Evolutionary conservation across 768 basidiomycete genomes (phyloP).

Genomic region (Suillus clintonianus): DNA sequence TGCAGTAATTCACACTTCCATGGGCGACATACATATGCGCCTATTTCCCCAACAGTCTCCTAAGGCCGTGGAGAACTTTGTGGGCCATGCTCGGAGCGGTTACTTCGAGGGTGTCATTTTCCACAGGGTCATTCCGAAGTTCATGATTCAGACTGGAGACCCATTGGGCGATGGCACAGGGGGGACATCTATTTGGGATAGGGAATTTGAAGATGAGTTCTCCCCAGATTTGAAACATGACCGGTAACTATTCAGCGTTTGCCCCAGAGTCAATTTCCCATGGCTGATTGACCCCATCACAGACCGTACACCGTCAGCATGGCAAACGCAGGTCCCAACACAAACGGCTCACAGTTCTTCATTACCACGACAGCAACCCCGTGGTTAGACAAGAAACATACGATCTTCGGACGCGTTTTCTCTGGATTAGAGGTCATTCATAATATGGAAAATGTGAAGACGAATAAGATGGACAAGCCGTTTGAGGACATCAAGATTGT

Average conservation of each 20-base stretch:
- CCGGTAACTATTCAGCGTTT: constrained; percentile 48
- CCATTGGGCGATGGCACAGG: constrained; percentile 95
- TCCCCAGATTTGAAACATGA: constrained; percentile 88
- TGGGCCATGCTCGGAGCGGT: constrained; percentile 84
- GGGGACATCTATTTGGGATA: constrained; percentile 87
- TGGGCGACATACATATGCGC: constrained; percentile 89
- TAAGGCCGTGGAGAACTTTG: constrained; percentile 97
- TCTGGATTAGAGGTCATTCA: constrained; percentile 90
- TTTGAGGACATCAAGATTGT: constrained; percentile 93
- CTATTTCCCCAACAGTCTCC: constrained; percentile 92
- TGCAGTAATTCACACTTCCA: constrained; percentile 92
- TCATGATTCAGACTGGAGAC: constrained; percentile 97
- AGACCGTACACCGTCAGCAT: constrained; percentile 96
- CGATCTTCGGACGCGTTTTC: constrained; percentile 88
- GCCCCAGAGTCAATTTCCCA: neutral
- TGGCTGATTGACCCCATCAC: constrained; percentile 9
- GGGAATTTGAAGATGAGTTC: constrained; percentile 93
- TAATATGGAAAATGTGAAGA: constrained; percentile 88
- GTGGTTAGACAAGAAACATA: constrained; percentile 91
- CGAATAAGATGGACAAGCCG: constrained; percentile 83
- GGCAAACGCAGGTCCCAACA: constrained; percentile 88
- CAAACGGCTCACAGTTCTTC: constrained; percentile 98
- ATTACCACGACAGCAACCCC: constrained; percentile 94
- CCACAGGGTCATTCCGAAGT: constrained; percentile 97
- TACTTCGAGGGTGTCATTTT: constrained; percentile 94